Evolutionary conservation across 495 filamentous ascomycete genomes (phyloP), one percentile per base, ranked within the genome.

Genomic region (Hypoxylon fragiforme): DNA sequence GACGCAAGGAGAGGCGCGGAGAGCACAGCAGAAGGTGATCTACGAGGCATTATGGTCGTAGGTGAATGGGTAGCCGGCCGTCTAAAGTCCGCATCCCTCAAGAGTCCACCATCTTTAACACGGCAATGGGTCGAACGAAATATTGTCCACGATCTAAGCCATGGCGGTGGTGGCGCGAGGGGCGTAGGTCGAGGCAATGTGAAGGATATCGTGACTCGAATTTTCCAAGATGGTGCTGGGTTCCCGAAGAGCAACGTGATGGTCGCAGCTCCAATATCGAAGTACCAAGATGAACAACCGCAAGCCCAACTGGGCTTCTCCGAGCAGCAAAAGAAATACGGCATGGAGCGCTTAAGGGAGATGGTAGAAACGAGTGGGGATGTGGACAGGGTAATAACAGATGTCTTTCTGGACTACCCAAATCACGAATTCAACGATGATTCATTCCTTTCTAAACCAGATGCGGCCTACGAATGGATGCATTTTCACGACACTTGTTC

Each of bases 51-150:
- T 20, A 87, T 98, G 77, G 94, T 98, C 7, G 88, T 92, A 6
- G 90, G 89, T 20, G 92, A 98, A 77, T 97, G 92, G 90, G 89
- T 94, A 34, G 92, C 94, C 24, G 81, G 86, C 21, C 90, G 90
- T 60, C 72, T 97, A 26, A 80, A 82, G 54, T 82, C 87, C 11
- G 77, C 73, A 5, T 59, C 67, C 5, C 49, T 64, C 40, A 51
- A 58, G 50, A 44, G 51, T 58, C 39, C 68, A 7, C 52, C 65
- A 51, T 38, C 76, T 50, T 68, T 98, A 39, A 97, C 91, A 1
- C 79, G 85, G 36, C 80, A 81, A 54, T 96, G 94, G 88, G 77
- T 97, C 15, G 94, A 97, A 60, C 77, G 86, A 37, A 81, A 90
- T 55, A 76, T 97, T 44, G 69, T 90, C 11, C 79, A 75, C 43